Base-by-base conservation (phyloP, 345 rosid species). In the Ailanthus altissimus region DNA sequence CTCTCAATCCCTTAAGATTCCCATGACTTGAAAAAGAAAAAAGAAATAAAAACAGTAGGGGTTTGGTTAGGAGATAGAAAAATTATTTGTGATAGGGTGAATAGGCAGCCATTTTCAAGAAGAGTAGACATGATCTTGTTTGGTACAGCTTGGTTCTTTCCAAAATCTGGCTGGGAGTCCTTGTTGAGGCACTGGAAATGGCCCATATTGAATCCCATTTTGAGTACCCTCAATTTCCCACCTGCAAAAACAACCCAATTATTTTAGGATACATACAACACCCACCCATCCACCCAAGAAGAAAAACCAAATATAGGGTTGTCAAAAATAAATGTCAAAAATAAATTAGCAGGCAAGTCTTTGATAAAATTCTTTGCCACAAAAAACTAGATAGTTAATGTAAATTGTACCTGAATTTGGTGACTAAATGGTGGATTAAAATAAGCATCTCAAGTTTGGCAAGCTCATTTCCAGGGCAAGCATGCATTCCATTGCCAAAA, bases 381-480 rank as follows among this genome's bases (percentile, higher is more conserved):
- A 23, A 25, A 63, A 65, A 56, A 23, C 13, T 40, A 69, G 58
- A 18, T n/a, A 1, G 42, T 68, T 45, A 2, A 2, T 7, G 72
- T 20, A 49, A 54, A 13, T 42, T 26, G 38, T 89, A 92, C 99
- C 93, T 85, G 86, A 87, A 90, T 70, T 82, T 88, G 61, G 94
- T 89, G 25, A 85, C 76, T 9, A 96, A 83, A 76, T 96, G 97
- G 74, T 96, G 98, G 75, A 96, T 81, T 64, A 96, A 75, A 61
- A 90, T 83, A 68, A 96, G 89, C 65, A 92, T 86, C 84, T 93
- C 93, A 81, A 93, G 79, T 87, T 92, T 96, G 89, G 99, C 98
- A 5, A 96, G 93, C 67, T 92, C 94, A 61, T 88, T 93, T 32
- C 99, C 99, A 5, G 99, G 97, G 84, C 99, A 96, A 38, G 97